These are phyloP conservation scores for Phaffomyces opuntiae DNA, from an alignment of 805 yeast species.

Conservation along the genomic window DNA sequence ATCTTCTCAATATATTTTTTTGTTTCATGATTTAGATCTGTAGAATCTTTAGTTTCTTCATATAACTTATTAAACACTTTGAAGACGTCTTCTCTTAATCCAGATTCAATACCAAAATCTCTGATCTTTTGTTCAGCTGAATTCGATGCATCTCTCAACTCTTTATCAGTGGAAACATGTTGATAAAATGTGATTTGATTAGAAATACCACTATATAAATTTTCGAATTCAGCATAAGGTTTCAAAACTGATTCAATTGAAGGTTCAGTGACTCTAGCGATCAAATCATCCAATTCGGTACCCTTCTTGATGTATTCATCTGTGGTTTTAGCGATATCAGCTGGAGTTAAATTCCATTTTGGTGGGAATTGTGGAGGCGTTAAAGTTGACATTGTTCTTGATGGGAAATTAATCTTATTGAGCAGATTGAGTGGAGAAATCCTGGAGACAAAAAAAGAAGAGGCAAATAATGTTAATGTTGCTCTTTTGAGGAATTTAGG, in stretches of 20 bases:
- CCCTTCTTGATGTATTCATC: conserved; percentile 37
- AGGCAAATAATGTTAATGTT: background rate
- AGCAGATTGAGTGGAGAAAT: background rate
- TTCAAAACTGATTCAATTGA: conserved; percentile 53
- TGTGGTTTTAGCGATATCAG: conserved; percentile 36
- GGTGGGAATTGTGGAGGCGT: conserved; percentile 29
- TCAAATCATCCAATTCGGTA: conserved; percentile 40
- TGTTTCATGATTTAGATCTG: conserved; percentile 43
- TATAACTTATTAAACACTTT: conserved; percentile 48
- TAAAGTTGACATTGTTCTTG: conserved; percentile 10
- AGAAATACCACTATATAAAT: conserved; percentile 36
- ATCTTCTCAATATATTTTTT: conserved; percentile 50
- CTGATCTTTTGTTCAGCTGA: conserved; percentile 53
- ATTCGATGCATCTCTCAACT: conserved; percentile 64
- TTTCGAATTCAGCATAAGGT: conserved; percentile 46
- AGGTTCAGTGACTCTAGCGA: conserved; percentile 37
- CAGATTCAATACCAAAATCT: conserved; percentile 55
- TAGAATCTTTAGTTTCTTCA: conserved; percentile 28
- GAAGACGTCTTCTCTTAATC: conserved; percentile 61
- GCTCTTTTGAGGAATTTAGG: background rate
- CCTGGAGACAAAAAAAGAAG: background rate
- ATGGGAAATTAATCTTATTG: background rate
- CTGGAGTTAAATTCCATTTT: conserved; percentile 55
- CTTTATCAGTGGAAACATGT: conserved; percentile 59
- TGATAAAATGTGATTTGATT: conserved; percentile 61